phyloP scores from a whole-genome alignment of 2,329 filamentous ascomycete genomes.

The Botrytis tulipae region DNA sequence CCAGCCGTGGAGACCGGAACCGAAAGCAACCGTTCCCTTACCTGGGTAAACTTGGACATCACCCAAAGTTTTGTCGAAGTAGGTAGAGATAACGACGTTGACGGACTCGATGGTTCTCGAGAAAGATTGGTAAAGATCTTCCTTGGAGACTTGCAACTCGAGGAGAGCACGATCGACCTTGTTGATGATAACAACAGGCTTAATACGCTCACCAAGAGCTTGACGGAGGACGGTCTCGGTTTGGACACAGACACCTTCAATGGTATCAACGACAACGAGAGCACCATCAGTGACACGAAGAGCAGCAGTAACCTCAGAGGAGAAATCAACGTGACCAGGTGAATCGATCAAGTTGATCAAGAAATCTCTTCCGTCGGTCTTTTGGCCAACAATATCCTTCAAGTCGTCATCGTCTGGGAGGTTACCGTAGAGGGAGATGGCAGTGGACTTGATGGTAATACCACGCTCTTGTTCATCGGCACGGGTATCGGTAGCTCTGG shows the following conservation, averaged over 20 bases:
- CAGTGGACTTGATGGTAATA: conserved; percentile 99
- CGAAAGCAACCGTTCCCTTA: conserved; percentile 97
- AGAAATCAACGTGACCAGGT: conserved; percentile 99
- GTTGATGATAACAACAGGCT: conserved; percentile 99
- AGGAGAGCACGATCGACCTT: conserved; percentile 99
- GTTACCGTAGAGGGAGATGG: conserved; percentile 94
- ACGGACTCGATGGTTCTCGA: conserved; percentile 99
- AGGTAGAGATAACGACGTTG: conserved; percentile 99
- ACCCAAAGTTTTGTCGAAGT: conserved; percentile 94
- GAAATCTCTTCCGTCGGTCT: conserved; percentile 92
- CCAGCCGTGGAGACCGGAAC: conserved; percentile 99
- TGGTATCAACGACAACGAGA: conserved; percentile 98
- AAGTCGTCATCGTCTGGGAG: conserved; percentile 80
- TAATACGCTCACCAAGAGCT: conserved; percentile 99
- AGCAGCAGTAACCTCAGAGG: conserved; percentile 97
- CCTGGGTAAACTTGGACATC: conserved; percentile 99
- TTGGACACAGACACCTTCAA: conserved; percentile 99
- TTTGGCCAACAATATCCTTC: conserved; percentile 88
- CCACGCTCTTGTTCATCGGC: conserved; percentile 98
- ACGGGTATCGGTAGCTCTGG: conserved; percentile 95
- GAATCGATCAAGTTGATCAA: conserved; percentile 99
- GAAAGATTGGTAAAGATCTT: conserved; percentile 99
- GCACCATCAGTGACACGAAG: conserved; percentile 99
- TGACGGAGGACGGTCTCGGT: conserved; percentile 99
- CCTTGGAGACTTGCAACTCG: conserved; percentile 97